Conservation (phyloP, 2,329 filamentous ascomycete genomes). For the Phialophora tarda region DNA sequence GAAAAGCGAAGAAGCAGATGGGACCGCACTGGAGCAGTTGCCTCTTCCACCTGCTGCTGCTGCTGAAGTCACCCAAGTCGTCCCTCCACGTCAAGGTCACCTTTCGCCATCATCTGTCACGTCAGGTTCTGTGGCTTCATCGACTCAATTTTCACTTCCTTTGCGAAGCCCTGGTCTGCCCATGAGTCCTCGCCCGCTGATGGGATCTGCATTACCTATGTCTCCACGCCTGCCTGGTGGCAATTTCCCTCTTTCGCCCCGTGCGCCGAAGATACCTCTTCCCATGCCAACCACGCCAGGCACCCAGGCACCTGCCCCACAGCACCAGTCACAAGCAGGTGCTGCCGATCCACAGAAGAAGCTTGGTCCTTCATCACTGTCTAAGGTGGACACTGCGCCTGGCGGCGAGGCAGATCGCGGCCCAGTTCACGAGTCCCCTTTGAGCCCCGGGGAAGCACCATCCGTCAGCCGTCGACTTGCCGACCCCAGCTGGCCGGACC, state of each 20-base stretch:
- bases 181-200: conserved; percentile 65
- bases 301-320: conserved; percentile 31
- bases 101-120: conserved; percentile 40
- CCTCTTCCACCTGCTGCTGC: conserved; percentile 19
- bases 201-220: conserved; percentile 67
- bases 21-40: conserved; percentile 14
- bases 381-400: conserved; percentile 33
- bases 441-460: conserved; percentile 34
- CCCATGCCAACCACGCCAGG: conserved; percentile 73
- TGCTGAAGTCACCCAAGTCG: conserved; percentile 13
- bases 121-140: conserved; percentile 28
- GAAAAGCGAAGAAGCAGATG: conserved; percentile 54
- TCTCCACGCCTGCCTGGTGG: conserved; percentile 62
- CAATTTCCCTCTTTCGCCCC: conserved; percentile 68
- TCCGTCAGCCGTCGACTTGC: conserved; percentile 75
- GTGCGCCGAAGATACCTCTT: conserved; percentile 74
- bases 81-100: conserved; percentile 43
- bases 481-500: conserved; percentile 83
- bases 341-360: conserved; percentile 25
- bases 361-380: conserved; percentile 57
- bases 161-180: conserved; percentile 68
- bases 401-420: conserved; percentile 27
- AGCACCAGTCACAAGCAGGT: conserved; percentile 16
- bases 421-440: conserved; percentile 32
- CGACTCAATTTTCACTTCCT: conserved; percentile 47